Base-by-base conservation (phyloP, 176 grass and related monocot species). In the Oryza longistaminata region DNA sequence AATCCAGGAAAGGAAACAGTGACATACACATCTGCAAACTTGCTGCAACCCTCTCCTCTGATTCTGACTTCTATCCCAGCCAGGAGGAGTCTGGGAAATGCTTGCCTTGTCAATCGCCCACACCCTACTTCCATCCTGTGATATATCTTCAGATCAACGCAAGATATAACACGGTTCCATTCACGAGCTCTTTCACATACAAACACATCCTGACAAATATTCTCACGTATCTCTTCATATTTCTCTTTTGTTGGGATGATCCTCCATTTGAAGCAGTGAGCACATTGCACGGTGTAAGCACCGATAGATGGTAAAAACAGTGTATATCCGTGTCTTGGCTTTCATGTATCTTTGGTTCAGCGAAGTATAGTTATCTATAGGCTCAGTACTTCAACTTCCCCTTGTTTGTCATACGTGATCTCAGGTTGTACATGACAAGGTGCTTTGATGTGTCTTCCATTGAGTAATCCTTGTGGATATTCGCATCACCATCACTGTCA, bases 21-120 rank as follows among this genome's bases (percentile, higher is more conserved):
- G 64, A 31, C 87, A 76, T 91, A 94, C 92, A 97, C 92, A 86
- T 97, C 95, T 50, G 92, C 95, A 73, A 97, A 97, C 48, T 82
- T 94, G 75, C 68, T 87, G 75, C 85, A 89, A 39, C 91, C 95
- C 76, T 92, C 52, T 22, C 89, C 90, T 19, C 95, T 87, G 77
- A 97, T 86, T 89, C 93, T 89, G 73, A 97, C 85, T 61, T 95
- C 95, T 92, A 60, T 97, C 75, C 95, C 92, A 97, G 19, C 91
- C 95, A 84, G 87, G 78, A 55, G 95, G 92, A 29, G 95, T 66
- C 77, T 90, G 87, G 1, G 80, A 84, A 78, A 97, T 95, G 70
- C 82, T 90, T 29, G 92, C 89, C 65, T 78, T 97, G 87, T 97
- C 95, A 22, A 95, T 88, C 48, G 95, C 95, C 95, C 95, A 97